Conservation (phyloP, 805 yeast genomes). For the Geotrichum ghanense region DNA sequence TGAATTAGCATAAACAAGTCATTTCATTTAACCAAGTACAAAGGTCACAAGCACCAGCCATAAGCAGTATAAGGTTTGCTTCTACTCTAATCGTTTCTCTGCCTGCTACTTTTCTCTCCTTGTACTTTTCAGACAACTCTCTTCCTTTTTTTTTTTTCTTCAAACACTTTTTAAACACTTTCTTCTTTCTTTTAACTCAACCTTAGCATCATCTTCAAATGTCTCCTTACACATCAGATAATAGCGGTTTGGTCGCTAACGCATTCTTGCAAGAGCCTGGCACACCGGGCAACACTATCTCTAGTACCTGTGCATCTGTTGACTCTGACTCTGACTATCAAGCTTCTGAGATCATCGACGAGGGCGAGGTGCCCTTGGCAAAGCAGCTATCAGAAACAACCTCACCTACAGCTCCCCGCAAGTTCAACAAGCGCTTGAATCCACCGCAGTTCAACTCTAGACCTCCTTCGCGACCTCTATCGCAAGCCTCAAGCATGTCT, state of each 20-base stretch:
- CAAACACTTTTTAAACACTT: too few relatives aligned
- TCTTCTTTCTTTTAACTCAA: too few relatives aligned
- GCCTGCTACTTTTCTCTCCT: too few relatives aligned
- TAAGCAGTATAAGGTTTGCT: too few relatives aligned
- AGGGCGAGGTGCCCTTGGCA: neutral
- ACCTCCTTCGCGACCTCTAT: slow-evolving; percentile 41
- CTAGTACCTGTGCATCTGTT: slow-evolving; percentile 18
- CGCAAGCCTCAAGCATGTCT: slow-evolving; percentile 46
- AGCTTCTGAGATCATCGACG: slow-evolving; percentile 5
- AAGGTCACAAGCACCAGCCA: too few relatives aligned
- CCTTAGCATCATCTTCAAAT: too few relatives aligned
- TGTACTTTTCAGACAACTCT: too few relatives aligned
- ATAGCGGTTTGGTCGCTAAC: neutral
- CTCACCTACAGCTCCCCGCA: neutral
- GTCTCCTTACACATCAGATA: neutral
- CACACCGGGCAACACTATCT: slow-evolving; percentile 1
- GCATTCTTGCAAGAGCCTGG: neutral
- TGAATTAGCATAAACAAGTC: too few relatives aligned
- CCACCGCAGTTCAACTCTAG: neutral
- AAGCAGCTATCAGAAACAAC: neutral
- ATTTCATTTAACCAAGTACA: too few relatives aligned
- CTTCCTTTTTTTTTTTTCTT: too few relatives aligned
- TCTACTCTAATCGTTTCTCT: too few relatives aligned
- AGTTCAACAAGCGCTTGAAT: neutral
- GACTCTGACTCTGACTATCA: slow-evolving; percentile 20